Evolutionary conservation across 768 basidiomycete genomes (phyloP).

Genomic region (Collybia sordida): DNA sequence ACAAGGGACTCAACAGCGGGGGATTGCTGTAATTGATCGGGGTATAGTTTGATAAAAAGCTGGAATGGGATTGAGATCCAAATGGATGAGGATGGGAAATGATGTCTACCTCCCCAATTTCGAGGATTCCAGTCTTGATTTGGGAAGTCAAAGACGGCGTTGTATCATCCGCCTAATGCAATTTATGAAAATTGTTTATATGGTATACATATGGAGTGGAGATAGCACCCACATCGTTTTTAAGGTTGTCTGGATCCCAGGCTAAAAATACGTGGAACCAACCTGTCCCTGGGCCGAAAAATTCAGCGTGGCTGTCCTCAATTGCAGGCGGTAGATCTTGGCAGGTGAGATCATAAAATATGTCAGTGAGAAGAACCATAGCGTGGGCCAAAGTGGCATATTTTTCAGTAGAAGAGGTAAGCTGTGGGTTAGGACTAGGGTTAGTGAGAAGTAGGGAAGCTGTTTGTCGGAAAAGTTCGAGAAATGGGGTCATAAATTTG

Average conservation of each 20-base stretch:
- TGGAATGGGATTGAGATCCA: slow-evolving; percentile 22
- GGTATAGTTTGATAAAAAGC: slow-evolving; percentile 82
- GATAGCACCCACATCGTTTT: slow-evolving; percentile 59
- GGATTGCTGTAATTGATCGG: slow-evolving; percentile 69
- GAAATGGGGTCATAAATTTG: slow-evolving; percentile 82
- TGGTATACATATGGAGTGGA: slow-evolving; percentile 4
- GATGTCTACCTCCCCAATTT: slow-evolving; percentile 75
- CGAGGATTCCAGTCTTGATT: slow-evolving; percentile 87
- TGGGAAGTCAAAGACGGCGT: slow-evolving; percentile 85
- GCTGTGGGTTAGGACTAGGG: slow-evolving; percentile 31
- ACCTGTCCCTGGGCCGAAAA: slow-evolving; percentile 70
- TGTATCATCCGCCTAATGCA: slow-evolving; percentile 70
- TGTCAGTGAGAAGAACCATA: slow-evolving; percentile 76
- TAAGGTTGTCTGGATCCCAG: slow-evolving; percentile 74
- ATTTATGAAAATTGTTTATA: slow-evolving; percentile 5
- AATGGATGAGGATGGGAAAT: neutral
- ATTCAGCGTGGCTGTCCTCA: slow-evolving; percentile 83
- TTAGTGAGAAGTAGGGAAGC: slow-evolving; percentile 48
- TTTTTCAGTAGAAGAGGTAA: slow-evolving; percentile 35
- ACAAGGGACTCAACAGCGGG: slow-evolving; percentile 74
- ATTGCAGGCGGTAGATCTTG: slow-evolving; percentile 95
- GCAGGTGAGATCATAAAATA: slow-evolving; percentile 92
- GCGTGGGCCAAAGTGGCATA: slow-evolving; percentile 62
- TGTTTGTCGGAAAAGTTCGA: slow-evolving; percentile 76
- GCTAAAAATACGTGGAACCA: slow-evolving; percentile 79